These are phyloP conservation scores for Calonectria pseudoreteaudii DNA, from an alignment of 2,329 filamentous ascomycete species.

Conservation along the genomic window DNA sequence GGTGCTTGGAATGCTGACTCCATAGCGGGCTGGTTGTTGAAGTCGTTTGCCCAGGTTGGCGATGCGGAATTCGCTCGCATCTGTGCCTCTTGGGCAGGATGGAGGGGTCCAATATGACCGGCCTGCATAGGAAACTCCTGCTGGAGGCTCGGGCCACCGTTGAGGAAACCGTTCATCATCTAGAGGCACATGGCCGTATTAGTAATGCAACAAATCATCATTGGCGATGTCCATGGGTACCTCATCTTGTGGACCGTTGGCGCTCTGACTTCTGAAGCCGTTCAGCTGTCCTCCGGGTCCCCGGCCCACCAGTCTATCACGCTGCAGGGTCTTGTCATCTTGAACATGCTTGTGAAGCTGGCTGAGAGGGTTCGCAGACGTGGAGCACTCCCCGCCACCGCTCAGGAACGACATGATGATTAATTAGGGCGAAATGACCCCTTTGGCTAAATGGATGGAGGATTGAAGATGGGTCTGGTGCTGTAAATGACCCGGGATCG, in stretches of 20 bases:
- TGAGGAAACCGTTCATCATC: conserved; percentile 95
- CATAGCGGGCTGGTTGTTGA: conserved; percentile 73
- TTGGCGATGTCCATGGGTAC: conserved; percentile 53
- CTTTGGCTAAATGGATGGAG: conserved; percentile 20
- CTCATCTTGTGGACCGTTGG: conserved; percentile 80
- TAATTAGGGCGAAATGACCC: conserved; percentile 17
- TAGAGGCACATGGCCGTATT: conserved; percentile 52
- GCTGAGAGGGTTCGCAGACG: conserved; percentile 92
- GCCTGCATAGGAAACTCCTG: conserved; percentile 66
- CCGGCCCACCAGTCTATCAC: conserved; percentile 85
- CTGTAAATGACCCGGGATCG: neutral
- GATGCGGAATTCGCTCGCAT: conserved; percentile 66
- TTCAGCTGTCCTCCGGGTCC: conserved; percentile 78
- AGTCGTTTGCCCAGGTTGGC: conserved; percentile 66
- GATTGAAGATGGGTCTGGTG: neutral
- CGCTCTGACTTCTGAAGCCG: conserved; percentile 79
- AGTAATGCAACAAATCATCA: conserved; percentile 42
- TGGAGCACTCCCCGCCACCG: conserved; percentile 95
- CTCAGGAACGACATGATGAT: conserved; percentile 90
- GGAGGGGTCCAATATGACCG: conserved; percentile 58
- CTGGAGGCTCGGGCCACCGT: conserved; percentile 75
- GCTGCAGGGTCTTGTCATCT: conserved; percentile 94
- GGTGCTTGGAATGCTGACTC: conserved; percentile 75
- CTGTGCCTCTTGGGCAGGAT: conserved; percentile 62
- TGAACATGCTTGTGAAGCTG: conserved; percentile 98